Base-by-base conservation (phyloP, 23 red algal genomes). In the Gracilaria gracilis region DNA sequence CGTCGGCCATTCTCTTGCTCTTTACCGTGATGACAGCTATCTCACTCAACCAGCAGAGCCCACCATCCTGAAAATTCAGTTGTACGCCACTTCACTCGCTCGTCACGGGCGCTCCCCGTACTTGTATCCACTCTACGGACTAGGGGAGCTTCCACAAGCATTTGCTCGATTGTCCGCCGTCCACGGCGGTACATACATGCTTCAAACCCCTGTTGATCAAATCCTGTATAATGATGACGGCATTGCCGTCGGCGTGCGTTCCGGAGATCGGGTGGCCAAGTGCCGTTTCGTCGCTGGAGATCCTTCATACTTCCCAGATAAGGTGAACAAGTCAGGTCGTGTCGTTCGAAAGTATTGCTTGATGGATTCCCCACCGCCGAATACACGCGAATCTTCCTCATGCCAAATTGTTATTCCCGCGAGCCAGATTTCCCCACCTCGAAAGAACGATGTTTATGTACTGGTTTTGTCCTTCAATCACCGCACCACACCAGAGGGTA, bases 151-250 rank as follows among this genome's bases (percentile, higher is more conserved):
- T 23, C 97, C 97, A 32, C 97, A 99, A 67, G 93, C 97, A 21
- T 99, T 99, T 93, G 97, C 97, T 9, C 89, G 97, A 31, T 78
- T 99, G 36, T 88, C 90, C 17, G 97, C 97, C 2, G 97, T 99
- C 24, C 94, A 99, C 64, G 97, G 97, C 46, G 97, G 97, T 79
- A 95, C 94, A 4, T 99, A 95, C 79, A 99, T 99, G 97, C 91
- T 99, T 64, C 82, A 93, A 19, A 88, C 94, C 0, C 82, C 87
- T 75, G 67, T 99, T 25, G 94, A 96, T 59, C 72, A 91, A 49
- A 83, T 99, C 15, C 42, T 96, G 21, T 83, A 84, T 67, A 83
- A 99, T 76, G 46, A 42, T n/a, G 67, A 80, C 29, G 90, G 90
- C 16, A 33, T 70, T 33, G 97, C 94, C 16, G 58, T 88, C 39